Evolutionary conservation across 805 yeast species (phyloP).

Genomic region (Candida maris): DNA sequence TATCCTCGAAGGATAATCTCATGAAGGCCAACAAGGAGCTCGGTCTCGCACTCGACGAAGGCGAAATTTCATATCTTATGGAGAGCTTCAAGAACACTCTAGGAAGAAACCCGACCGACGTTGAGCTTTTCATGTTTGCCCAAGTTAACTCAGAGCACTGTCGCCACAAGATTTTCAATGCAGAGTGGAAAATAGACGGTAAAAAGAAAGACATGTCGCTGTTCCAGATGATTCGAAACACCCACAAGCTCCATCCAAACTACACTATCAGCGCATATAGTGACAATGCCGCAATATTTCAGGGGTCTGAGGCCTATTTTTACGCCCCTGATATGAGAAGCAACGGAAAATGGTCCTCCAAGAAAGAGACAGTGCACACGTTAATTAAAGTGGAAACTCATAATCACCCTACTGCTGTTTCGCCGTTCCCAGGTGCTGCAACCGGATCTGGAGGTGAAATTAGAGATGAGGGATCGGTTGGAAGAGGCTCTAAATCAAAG

Average conservation of each 20-base stretch:
- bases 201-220: conserved; percentile 66
- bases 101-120: conserved; percentile 94
- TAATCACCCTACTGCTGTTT: conserved; percentile 98
- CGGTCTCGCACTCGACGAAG: conserved; percentile 92
- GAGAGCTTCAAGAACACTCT: conserved; percentile 73
- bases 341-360: conserved; percentile 64
- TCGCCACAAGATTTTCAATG: conserved; percentile 97
- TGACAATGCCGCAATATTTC: conserved; percentile 95
- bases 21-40: conserved; percentile 73
- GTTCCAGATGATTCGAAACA: conserved; percentile 94
- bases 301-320: conserved; percentile 73
- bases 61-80: conserved; percentile 86
- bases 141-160: conserved; percentile 99
- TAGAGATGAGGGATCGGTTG: conserved; percentile 99
- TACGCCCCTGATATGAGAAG: conserved; percentile 74
- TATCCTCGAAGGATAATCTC: conserved; percentile 54
- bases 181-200: conserved; percentile 95
- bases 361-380: conserved; percentile 78
- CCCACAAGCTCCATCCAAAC: conserved; percentile 76
- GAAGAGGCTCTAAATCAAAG: conserved; percentile 95
- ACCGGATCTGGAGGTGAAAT: conserved; percentile 99
- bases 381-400: conserved; percentile 97
- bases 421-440: conserved; percentile 99
- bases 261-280: conserved; percentile 90
- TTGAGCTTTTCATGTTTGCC: conserved; percentile 97